phyloP scores from a whole-genome alignment of 345 rosid genomes.

The Ceriops decandra region DNA sequence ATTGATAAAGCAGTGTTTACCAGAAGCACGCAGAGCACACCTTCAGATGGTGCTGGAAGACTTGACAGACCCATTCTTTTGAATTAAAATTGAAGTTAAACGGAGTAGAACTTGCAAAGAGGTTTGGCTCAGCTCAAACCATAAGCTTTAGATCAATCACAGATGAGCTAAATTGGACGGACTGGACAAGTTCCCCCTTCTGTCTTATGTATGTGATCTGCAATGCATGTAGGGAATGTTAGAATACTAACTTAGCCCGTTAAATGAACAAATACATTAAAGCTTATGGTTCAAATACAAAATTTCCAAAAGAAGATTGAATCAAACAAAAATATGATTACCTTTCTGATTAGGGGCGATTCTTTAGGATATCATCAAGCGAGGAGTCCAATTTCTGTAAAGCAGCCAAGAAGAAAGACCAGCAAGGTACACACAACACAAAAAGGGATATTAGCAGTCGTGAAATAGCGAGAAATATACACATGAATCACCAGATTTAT shows the following conservation, averaged over 20 bases:
- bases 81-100: not conserved
- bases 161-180: not conserved
- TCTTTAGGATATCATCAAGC: not conserved
- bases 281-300: not conserved
- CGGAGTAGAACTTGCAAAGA: not conserved
- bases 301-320: not conserved
- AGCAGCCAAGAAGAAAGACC: conserved; percentile 7
- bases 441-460: not conserved
- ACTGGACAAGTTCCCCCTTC: conserved; percentile 3
- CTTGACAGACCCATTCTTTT: conserved; percentile 70
- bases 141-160: not conserved
- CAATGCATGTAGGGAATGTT: conserved; percentile 16
- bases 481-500: too few species aligned
- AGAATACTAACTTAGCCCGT: conserved; percentile 10
- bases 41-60: conserved; percentile 91
- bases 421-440: conserved; percentile 13
- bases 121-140: not conserved
- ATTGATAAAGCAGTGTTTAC: conserved; percentile 87
- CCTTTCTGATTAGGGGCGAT: conserved; percentile 3
- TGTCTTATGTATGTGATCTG: conserved; percentile 25
- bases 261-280: too few species aligned
- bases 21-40: conserved; percentile 65
- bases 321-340: conserved; percentile 5
- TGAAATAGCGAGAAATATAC: not conserved
- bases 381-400: conserved; percentile 9